Evolutionary conservation across 345 rosid genomes (phyloP), one percentile per base, ranked within the genome.

Genomic region (Mercurialis annua): DNA sequence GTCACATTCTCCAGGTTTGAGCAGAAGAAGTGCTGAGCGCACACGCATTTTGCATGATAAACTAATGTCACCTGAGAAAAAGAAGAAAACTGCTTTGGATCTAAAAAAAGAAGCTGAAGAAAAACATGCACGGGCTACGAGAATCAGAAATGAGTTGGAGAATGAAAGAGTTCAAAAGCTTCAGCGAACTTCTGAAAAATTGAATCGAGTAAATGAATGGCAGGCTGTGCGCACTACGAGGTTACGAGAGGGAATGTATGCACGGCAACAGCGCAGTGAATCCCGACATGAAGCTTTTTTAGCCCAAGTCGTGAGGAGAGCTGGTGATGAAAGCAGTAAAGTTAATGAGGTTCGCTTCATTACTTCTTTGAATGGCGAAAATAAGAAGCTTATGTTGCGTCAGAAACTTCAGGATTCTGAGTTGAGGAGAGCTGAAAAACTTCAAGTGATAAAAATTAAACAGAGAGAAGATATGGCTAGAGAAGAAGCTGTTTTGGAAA

Each of bases 261-360:
- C 90, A 57, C 90, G 94, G 43, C 94, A 82, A 50, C 90, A 85
- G 71, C 87, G 87, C 23, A 70, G 87, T 80, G 94, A 84, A 77
- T 82, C 85, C 65, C 81, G 94, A 6, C 94, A 88, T 81, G 90
- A 88, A 81, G 94, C 94, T 76, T 84, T 68, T 82, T 74, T 88
- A 56, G 94, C 94, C 26, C 85, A 86, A 73, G 94, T 88, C 70
- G 90, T 71, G 64, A 81, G 87, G 81, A 86, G 94, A 80, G 94
- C 94, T 77, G 94, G 94, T 49, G 90, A 88, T 65, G 94, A 88
- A 78, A 88, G 90, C 77, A 88, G 90, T 67, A 88, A 88, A 77
- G 94, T 88, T 60, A 86, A 84, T 69, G 94, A 88, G 81, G 90
- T 88, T 65, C 90, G 90, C 29, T 88, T 88, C 66, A 88, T 88